Base-by-base conservation (phyloP, 2,329 filamentous ascomycete species). In the Arthrinium phaeospermum region DNA sequence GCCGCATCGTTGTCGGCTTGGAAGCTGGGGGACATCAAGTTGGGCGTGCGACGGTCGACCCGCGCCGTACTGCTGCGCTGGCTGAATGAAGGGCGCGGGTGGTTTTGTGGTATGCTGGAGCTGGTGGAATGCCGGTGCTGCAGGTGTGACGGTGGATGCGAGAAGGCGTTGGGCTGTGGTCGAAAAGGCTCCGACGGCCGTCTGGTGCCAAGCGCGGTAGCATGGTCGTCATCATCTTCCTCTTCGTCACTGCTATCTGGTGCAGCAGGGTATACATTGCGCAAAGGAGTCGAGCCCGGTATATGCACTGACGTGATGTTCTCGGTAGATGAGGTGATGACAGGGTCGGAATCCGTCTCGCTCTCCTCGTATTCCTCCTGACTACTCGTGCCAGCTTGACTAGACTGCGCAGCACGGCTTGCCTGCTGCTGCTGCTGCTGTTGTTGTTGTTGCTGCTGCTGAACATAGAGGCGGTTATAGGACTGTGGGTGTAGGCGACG, bases 321-420 rank as follows among this genome's bases (percentile, higher is more conserved):
- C 76, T 91, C 90, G 67, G 85, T 87, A 19, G 90, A 91, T 76
- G 89, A 91, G 1, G 87, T 87, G 79, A 91, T 81, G 14, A 89
- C 77, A 19, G 88, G 89, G 77, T 98, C 95, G 57, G 95, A 94
- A 74, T 98, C 95, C 82, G 90, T 97, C 81, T 97, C 95, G 74
- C 93, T 97, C 85, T 98, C 95, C 46, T 97, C 94, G 78, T 97
- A 97, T 83, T 98, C 95, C 77, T 98, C 95, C 81, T 98, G 94
- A 78, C 95, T 97, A 82, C 94, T 97, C 45, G 87, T 85, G 67
- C 83, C 85, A 70, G 82, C 78, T 30, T 84, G 84, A 49, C 83
- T 81, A 34, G 84, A 83, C 27, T 47, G 67, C 13, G 16, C 41
- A 30, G 41, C 41, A 19, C 45, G 67, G 24, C 27, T 27, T 19